Evolutionary conservation across 805 yeast species (phyloP).

Genomic region (Cyberlindnera misumaiensis): DNA sequence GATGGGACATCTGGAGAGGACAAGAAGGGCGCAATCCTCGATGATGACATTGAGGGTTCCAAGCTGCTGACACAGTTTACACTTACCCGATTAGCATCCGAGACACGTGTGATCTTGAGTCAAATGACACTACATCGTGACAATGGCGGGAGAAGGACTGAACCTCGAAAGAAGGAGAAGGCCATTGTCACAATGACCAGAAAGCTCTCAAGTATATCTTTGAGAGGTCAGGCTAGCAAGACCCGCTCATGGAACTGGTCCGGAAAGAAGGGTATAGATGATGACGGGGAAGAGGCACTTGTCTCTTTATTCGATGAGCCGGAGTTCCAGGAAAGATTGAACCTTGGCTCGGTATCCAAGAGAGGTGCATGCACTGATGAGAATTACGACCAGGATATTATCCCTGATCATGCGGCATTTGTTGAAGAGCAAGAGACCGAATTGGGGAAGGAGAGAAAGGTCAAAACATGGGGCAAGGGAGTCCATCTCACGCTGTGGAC

Average conservation of each 20-base stretch:
- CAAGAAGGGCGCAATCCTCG: background rate
- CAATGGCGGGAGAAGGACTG: background rate
- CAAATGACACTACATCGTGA: constrained; percentile 4
- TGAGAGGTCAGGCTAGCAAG: background rate
- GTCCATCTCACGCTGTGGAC: constrained; percentile 2
- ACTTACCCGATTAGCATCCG: constrained; percentile 6
- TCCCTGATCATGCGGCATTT: too few relatives aligned
- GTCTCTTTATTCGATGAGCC: constrained; percentile 7
- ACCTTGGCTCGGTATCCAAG: constrained; percentile 2
- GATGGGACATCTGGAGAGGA: background rate
- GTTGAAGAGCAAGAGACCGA: too few relatives aligned
- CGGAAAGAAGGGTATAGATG: background rate
- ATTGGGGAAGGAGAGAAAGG: background rate
- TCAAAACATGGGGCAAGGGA: background rate
- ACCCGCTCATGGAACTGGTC: background rate
- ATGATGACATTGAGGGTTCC: background rate
- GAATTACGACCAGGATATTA: too few relatives aligned
- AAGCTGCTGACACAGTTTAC: constrained; percentile 2
- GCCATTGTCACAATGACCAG: too few relatives aligned
- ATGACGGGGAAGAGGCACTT: constrained; percentile 1
- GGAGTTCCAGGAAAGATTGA: constrained; percentile 9
- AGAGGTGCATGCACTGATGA: background rate
- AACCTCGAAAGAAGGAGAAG: too few relatives aligned
- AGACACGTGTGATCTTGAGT: constrained; percentile 9
- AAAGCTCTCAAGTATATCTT: too few relatives aligned